Evolutionary conservation across 257 asterid genomes (phyloP), one percentile per base, ranked within the genome.

Genomic region (Solanum okadae): DNA sequence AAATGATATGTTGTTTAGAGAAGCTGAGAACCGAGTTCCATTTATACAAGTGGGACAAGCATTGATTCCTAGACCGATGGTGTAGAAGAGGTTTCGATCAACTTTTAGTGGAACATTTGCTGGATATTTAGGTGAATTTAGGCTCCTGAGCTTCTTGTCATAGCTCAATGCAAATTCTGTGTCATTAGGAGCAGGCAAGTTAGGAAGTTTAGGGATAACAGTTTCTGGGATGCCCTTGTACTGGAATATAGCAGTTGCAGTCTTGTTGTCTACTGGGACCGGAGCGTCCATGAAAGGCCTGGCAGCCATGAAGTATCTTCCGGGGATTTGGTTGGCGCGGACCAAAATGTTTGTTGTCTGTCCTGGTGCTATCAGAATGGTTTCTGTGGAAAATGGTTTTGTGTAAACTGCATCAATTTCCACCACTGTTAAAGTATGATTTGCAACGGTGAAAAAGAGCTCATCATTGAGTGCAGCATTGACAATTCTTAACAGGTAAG

Each of bases 381-480:
- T 79, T 1, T 87, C 84, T 4, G 97, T 92, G 11, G 91, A 20
- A 27, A 94, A 94, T 14, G 95, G 94, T 83, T 70, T 70, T 94
- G 91, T 31, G 23, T 78, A 40, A 29, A 78, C 84, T 78, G 61
- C 84, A 40, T 40, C 84, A 27, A 40, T 4, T 78, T 92, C 94
- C 5, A 94, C 94, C 11, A 92, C 93, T 0, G 94, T 94, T 88
- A 94, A 65, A 8, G 73, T 89, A 87, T 94, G 97, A 23, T 89
- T 68, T 87, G 94, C 92, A 20, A 94, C 77, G 68, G 91, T 93
- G 20, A 94, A 93, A 90, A 94, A 93, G 18, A 94, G 94, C 76
- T 94, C 97, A 82, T 92, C 95, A 61, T 94, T 77, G 84, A 77
- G 84, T 23, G 59, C 83, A 76, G 83, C 83, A 7, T 38, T 76